These are phyloP conservation scores for Mortierella sp. DNA, from an alignment of 371 early-diverging fungal species.

Conservation along the genomic window DNA sequence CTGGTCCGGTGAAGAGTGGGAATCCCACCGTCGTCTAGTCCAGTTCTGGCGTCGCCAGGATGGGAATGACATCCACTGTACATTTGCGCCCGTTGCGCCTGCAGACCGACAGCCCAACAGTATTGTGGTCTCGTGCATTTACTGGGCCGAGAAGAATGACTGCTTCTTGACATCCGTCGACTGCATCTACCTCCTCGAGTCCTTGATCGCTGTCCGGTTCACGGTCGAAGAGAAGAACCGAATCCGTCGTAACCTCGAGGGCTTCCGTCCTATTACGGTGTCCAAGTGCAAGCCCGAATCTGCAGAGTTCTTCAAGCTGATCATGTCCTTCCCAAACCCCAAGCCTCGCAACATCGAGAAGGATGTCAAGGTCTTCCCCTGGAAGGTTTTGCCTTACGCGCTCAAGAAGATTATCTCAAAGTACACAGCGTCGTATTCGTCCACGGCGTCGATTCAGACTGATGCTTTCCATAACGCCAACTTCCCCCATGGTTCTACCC, in stretches of 20 bases:
- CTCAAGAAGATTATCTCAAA: slow-evolving; percentile 84
- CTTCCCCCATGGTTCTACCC: slow-evolving; percentile 52
- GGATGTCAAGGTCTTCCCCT: slow-evolving; percentile 87
- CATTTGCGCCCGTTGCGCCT: slow-evolving; percentile 70
- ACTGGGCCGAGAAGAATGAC: slow-evolving; percentile 83
- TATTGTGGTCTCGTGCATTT: slow-evolving; percentile 87
- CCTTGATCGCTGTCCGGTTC: slow-evolving; percentile 80
- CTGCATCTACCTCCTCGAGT: slow-evolving; percentile 83
- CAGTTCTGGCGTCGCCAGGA: slow-evolving; percentile 80
- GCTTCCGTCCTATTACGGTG: slow-evolving; percentile 84
- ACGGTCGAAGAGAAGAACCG: slow-evolving; percentile 90
- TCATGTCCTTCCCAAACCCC: slow-evolving; percentile 88
- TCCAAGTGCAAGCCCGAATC: slow-evolving; percentile 82
- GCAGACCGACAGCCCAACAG: slow-evolving; percentile 69
- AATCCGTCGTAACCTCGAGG: slow-evolving; percentile 87
- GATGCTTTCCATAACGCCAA: slow-evolving; percentile 61
- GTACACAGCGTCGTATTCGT: slow-evolving; percentile 67
- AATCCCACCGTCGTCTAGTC: slow-evolving; percentile 76
- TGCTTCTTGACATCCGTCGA: slow-evolving; percentile 88
- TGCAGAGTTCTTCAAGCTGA: slow-evolving; percentile 82
- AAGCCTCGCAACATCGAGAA: slow-evolving; percentile 91
- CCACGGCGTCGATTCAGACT: slow-evolving; percentile 65
- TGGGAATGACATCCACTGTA: slow-evolving; percentile 72
- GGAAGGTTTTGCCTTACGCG: slow-evolving; percentile 76
- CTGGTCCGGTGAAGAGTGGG: slow-evolving; percentile 76